Conservation (phyloP, 768 basidiomycete genomes). For the Lactifluus subvellereus region DNA sequence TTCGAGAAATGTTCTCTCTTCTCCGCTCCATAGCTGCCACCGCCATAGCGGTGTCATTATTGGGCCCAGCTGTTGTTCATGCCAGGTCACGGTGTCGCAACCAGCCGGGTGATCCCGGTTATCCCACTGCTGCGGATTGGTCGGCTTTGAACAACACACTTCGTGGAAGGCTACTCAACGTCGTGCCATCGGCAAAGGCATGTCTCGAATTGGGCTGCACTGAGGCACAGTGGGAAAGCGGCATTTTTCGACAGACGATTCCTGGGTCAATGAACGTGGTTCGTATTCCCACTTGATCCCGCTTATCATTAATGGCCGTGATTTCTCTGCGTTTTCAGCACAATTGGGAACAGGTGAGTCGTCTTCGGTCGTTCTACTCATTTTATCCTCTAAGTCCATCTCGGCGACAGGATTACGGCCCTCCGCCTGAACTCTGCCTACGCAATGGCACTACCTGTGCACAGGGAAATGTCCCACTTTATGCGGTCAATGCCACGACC, state of each 20-base stretch:
- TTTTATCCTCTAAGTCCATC: background rate
- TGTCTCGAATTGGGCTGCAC: slow-evolving; percentile 16
- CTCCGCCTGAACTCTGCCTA: slow-evolving; percentile 16
- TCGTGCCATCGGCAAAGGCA: slow-evolving; percentile 16
- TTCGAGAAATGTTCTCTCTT: background rate
- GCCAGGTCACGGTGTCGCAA: slow-evolving; percentile 19
- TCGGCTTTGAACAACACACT: slow-evolving; percentile 14
- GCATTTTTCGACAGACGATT: slow-evolving; percentile 16
- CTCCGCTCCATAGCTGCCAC: background rate
- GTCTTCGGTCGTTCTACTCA: too few species aligned
- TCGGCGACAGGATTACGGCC: background rate
- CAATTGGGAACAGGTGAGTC: slow-evolving; percentile 23
- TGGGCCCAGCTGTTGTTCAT: background rate
- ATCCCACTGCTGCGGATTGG: slow-evolving; percentile 15
- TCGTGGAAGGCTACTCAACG: slow-evolving; percentile 10
- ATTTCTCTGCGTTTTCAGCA: background rate
- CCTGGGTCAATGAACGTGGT: slow-evolving; percentile 23
- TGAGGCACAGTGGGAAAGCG: slow-evolving; percentile 17
- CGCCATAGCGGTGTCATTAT: background rate
- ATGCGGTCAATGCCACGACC: slow-evolving; percentile 21
- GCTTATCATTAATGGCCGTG: background rate
- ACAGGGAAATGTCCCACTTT: slow-evolving; percentile 20
- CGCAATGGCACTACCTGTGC: slow-evolving; percentile 16
- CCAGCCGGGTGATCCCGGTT: slow-evolving; percentile 20
- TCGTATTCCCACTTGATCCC: background rate